Base-by-base conservation (phyloP, 768 basidiomycete genomes). In the Tephrocybe rancida region DNA sequence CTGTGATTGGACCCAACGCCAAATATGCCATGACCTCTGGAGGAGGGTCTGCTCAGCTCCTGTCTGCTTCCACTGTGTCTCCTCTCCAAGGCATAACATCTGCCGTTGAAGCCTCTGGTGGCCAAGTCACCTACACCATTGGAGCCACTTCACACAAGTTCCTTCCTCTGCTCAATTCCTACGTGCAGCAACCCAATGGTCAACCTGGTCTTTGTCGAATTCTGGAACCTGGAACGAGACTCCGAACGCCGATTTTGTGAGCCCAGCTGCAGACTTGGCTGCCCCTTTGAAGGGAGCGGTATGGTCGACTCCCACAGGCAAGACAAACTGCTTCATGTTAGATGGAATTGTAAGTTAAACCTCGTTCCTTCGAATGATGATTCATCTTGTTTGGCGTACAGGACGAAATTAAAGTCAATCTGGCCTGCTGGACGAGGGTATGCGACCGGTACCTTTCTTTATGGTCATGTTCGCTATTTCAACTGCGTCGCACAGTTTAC, bases 1-100 rank as follows among this genome's bases (percentile, higher is more conserved):
- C 82, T 10, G 75, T 88, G 44, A 83, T 87, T 55, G 86, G 85
- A 0, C 82, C 84, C 3, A 86, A 87, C 63, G 82, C 80, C 5
- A 85, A 79, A 62, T 62, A 67, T 30, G 71, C 76, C 0, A 73
- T 79, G 55, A 78, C 77, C 37, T 83, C 82, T 25, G 83, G 84
- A 8, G 85, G 85, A 34, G 85, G 86, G 21, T 83, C 82, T 10
- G 85, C 85, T 1, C 67, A 70, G 2, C 70, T 87, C 19, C 63
- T 72, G 18, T 72, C 82, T 0, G 72, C 79, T 0, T 86, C 83
- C 63, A 71, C 73, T 2, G 75, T 83, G 14, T 81, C 85, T 1
- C 85, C 85, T 19, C 73, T 80, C 16, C 73, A 85, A 45, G 86
- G 84, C 4, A 80, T 87, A 53, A 58, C 56, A 39, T 67, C 69